These are phyloP conservation scores for Chaetomium tenue DNA, from an alignment of 495 filamentous ascomycete genomes.

Conservation along the genomic window DNA sequence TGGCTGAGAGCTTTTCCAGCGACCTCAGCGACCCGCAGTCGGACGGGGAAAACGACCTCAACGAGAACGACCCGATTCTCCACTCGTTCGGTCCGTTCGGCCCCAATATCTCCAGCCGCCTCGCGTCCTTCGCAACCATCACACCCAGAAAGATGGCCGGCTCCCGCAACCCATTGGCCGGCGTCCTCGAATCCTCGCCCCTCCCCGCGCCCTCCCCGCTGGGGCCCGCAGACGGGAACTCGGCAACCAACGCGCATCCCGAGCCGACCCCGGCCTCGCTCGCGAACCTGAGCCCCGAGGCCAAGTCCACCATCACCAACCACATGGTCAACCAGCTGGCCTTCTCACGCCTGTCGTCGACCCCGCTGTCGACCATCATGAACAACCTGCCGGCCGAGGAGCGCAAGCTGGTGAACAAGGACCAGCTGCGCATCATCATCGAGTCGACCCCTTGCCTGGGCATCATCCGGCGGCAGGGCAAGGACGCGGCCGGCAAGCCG, in stretches of 20 bases:
- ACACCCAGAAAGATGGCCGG: slow-evolving; percentile 45
- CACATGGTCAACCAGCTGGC: slow-evolving; percentile 93
- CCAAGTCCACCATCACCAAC: slow-evolving; percentile 55
- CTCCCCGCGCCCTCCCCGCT: slow-evolving; percentile 18
- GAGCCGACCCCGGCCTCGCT: neutral
- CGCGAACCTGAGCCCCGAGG: slow-evolving; percentile 32
- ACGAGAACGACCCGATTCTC: slow-evolving; percentile 89
- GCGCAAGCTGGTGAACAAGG: slow-evolving; percentile 54
- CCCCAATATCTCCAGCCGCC: slow-evolving; percentile 71
- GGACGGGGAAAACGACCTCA: slow-evolving; percentile 68
- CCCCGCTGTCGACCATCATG: slow-evolving; percentile 82
- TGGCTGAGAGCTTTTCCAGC: slow-evolving; percentile 51
- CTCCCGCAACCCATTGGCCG: slow-evolving; percentile 14
- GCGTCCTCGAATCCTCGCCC: slow-evolving; percentile 6
- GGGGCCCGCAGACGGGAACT: slow-evolving; percentile 16
- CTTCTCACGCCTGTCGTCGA: slow-evolving; percentile 92
- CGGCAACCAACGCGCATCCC: slow-evolving; percentile 10
- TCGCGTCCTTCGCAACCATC: slow-evolving; percentile 68
- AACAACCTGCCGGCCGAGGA: slow-evolving; percentile 73
- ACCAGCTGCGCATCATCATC: slow-evolving; percentile 67
- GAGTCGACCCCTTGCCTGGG: slow-evolving; percentile 74
- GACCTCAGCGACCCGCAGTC: slow-evolving; percentile 60
- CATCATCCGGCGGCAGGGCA: slow-evolving; percentile 84
- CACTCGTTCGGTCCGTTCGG: slow-evolving; percentile 88
- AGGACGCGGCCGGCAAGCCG: slow-evolving; percentile 91